A percentile compares a stretch with the other conserved stretches of the same genome.
Evolutionary conservation across 768 basidiomycete genomes (phyloP).

Genomic region (Lentinula aciculospora): DNA sequence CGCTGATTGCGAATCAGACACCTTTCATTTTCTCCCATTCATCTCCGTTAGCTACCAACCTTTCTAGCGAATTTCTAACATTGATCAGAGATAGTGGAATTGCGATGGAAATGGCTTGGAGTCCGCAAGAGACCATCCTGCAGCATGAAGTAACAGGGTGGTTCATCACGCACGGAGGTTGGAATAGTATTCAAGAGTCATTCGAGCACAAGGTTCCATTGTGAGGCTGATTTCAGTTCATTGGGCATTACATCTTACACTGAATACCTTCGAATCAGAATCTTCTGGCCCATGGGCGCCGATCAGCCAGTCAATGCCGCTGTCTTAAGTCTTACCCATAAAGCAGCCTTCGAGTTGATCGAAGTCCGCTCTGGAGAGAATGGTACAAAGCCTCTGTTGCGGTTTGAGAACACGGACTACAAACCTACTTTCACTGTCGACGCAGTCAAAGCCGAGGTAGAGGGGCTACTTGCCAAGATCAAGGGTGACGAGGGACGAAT

Average conservation of each 20-base stretch:
- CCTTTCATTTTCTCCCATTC: conserved; percentile 2
- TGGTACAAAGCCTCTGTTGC: neutral
- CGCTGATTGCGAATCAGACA: neutral
- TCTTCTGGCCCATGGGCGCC: conserved; percentile 3
- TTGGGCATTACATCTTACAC: too few relatives aligned
- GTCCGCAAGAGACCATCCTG: conserved; percentile 4
- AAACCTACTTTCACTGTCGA: conserved; percentile 2
- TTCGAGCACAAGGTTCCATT: neutral
- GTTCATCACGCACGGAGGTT: conserved; percentile 5
- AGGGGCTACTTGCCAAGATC: neutral
- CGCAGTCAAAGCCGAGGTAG: neutral
- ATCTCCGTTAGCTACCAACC: neutral
- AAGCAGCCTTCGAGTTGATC: conserved; percentile 6
- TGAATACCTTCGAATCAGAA: neutral
- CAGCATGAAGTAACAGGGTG: conserved; percentile 1
- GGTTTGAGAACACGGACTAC: neutral
- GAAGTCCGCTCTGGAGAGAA: conserved; percentile 4
- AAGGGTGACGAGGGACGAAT: neutral
- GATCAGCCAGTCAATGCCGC: conserved; percentile 5
- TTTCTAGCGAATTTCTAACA: neutral
- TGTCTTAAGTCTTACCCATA: neutral
- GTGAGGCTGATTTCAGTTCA: neutral
- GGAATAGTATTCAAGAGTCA: conserved; percentile 5
- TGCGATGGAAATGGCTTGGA: neutral
- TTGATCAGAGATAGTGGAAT: neutral